A percentile compares a stretch with the other conserved stretches of the same genome.
Evolutionary conservation across 2,329 filamentous ascomycete genomes (phyloP).

Genomic region (Coniochaeta hoffmannii): DNA sequence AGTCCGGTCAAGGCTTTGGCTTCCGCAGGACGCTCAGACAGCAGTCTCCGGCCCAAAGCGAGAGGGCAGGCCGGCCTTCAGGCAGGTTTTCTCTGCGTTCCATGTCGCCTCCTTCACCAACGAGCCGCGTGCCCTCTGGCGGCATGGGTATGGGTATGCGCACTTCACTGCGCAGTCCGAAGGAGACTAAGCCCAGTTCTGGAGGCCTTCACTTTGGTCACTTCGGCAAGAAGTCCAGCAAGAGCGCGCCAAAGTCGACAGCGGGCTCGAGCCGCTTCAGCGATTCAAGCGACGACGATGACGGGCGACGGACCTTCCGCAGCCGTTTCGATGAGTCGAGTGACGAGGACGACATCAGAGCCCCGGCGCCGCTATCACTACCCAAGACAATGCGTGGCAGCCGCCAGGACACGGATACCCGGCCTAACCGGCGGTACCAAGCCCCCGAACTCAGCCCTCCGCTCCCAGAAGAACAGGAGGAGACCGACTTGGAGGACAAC

Average conservation of each 20-base stretch:
- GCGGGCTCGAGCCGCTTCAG: conserved; percentile 44
- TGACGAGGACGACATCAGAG: conserved; percentile 48
- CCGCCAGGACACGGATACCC: neutral
- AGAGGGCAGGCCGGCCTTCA: conserved; percentile 9
- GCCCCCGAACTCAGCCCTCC: conserved; percentile 16
- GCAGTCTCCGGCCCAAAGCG: conserved; percentile 19
- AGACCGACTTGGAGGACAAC: conserved; percentile 40
- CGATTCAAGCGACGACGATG: conserved; percentile 58
- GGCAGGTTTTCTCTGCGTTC: conserved; percentile 60
- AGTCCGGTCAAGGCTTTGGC: conserved; percentile 36
- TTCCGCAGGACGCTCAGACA: conserved; percentile 72
- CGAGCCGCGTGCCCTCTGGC: conserved; percentile 31
- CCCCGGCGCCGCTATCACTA: conserved; percentile 20
- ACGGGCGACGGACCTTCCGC: conserved; percentile 28
- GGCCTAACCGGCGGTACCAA: neutral
- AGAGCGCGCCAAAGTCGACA: conserved; percentile 15
- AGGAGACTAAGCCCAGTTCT: neutral
- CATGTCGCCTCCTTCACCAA: conserved; percentile 56
- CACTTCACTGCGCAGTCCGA: conserved; percentile 35
- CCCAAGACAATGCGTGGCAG: conserved; percentile 11
- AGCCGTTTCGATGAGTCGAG: conserved; percentile 68
- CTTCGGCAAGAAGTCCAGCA: conserved; percentile 20
- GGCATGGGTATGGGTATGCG: conserved; percentile 34
- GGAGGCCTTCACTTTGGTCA: conserved; percentile 19
- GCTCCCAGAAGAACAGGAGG: conserved; percentile 37